Evolutionary conservation across 805 yeast genomes (phyloP), one percentile per base, ranked within the genome.

Genomic region (Schwanniomyces occidentalis): DNA sequence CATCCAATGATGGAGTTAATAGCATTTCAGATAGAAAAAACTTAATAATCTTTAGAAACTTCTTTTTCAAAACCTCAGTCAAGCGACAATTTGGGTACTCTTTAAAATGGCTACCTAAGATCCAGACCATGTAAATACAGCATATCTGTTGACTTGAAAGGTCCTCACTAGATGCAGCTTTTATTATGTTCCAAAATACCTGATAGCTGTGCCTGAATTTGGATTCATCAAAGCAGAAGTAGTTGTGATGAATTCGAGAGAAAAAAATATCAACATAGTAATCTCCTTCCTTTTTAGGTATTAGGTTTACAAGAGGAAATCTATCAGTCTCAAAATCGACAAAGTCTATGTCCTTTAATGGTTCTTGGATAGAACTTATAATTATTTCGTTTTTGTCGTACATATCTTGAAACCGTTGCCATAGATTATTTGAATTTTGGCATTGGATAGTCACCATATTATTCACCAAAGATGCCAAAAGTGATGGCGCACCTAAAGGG

Each of bases 91-190:
- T 21, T 4, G 18, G 23, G 17, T 24, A 24, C n/a, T 29, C 30
- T 37, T 54, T 57, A 32, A 54, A 65, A 23, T 65, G 38, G 25
- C 61, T 48, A 5, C 69, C 71, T 14, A 69, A 42, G 12, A 68
- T 56, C 73, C 74, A 73, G 8, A 73, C 71, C 47, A 72, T 57
- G 44, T 72, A 74, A 10, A 74, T 65, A 27, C 71, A 63, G 28
- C 78, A 73, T 15, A 71, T 56, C 22, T 35, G 41, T 5, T 31
- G 12, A 19, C 40, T 38, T 13, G 38, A 13, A 12, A 27, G 27
- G 9, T 18, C 25, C 24, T 8, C 16, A 19, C 14, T 37, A 18
- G 9, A 16, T 34, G 16, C 34, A 21, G 14, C 8, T 20, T n/a
- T 40, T 36, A 33, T 23, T 30, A 26, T 25, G 20, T n/a, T 15